These are phyloP conservation scores for Fusarium nodosum DNA, from an alignment of 2,329 filamentous ascomycete genomes.

Conservation along the genomic window DNA sequence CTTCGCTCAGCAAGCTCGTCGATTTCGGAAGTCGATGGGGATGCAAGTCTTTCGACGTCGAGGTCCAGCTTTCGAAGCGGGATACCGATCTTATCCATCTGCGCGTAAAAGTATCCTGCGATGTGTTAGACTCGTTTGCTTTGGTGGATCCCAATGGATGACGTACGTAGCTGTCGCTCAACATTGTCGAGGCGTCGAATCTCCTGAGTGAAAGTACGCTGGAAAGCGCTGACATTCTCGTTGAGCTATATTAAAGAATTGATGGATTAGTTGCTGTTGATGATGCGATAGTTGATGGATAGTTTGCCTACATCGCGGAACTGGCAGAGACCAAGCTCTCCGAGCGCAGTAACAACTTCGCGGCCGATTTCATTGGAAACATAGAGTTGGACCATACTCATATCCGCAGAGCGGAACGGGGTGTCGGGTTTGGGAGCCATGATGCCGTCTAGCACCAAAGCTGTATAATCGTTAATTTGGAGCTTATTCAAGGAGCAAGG, in stretches of 20 bases:
- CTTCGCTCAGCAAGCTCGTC: constrained; percentile 94
- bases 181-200: constrained; percentile 98
- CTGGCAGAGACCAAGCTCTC: constrained; percentile 95
- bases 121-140: constrained; percentile 49
- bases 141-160: constrained; percentile 37
- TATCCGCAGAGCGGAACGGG: constrained; percentile 99
- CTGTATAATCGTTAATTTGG: constrained; percentile 49
- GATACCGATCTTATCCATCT: constrained; percentile 95
- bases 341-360: constrained; percentile 95
- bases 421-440: constrained; percentile 84
- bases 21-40: constrained; percentile 93
- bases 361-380: constrained; percentile 98
- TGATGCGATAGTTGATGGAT: constrained; percentile 34
- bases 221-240: constrained; percentile 91
- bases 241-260: constrained; percentile 76
- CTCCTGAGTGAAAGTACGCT: constrained; percentile 97
- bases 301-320: constrained; percentile 86
- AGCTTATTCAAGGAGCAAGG: constrained; percentile 51
- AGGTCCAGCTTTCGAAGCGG: constrained; percentile 91
- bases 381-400: constrained; percentile 99
- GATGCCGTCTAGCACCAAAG: constrained; percentile 52
- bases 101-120: constrained; percentile 88
- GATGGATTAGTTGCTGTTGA: constrained; percentile 36
- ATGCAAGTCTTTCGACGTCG: constrained; percentile 86
- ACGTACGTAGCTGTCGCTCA: constrained; percentile 93